Evolutionary conservation across 768 basidiomycete genomes (phyloP).

Genomic region (Hypholoma sublateritium): DNA sequence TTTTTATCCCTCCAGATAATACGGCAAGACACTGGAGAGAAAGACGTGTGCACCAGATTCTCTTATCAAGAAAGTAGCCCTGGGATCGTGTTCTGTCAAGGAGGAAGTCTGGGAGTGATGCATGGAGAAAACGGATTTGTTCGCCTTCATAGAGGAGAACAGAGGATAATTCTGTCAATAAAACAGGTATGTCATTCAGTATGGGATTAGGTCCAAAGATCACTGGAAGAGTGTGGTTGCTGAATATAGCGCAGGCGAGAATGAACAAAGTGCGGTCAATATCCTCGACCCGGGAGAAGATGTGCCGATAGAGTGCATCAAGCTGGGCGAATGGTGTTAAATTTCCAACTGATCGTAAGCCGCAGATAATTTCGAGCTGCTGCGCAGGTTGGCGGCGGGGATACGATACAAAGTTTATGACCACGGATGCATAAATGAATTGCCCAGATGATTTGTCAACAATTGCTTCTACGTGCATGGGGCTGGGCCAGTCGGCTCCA

Average conservation of each 20-base stretch:
- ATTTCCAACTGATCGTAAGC: background rate
- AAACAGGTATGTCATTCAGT: background rate
- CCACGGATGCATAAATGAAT: slow-evolving; percentile 7
- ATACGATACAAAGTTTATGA: slow-evolving; percentile 1
- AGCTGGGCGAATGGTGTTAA: background rate
- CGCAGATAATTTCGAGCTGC: background rate
- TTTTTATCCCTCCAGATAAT: too few species aligned
- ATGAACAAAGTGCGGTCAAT: background rate
- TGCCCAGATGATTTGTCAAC: slow-evolving; percentile 3
- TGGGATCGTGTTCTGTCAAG: background rate
- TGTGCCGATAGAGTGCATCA: slow-evolving; percentile 3
- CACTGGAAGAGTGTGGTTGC: too few species aligned
- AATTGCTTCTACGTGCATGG: background rate
- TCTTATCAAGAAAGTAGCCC: background rate
- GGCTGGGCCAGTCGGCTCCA: background rate
- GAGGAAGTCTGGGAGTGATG: slow-evolving; percentile 5
- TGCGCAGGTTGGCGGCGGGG: background rate
- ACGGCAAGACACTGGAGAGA: background rate
- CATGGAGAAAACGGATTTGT: background rate
- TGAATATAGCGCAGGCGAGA: background rate
- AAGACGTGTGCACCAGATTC: background rate
- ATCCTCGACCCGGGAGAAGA: background rate
- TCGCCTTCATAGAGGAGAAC: background rate
- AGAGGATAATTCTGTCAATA: background rate
- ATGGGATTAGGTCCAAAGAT: background rate